These are phyloP conservation scores for Begonia masoniana DNA, from an alignment of 306 rosid species.

Conservation along the genomic window DNA sequence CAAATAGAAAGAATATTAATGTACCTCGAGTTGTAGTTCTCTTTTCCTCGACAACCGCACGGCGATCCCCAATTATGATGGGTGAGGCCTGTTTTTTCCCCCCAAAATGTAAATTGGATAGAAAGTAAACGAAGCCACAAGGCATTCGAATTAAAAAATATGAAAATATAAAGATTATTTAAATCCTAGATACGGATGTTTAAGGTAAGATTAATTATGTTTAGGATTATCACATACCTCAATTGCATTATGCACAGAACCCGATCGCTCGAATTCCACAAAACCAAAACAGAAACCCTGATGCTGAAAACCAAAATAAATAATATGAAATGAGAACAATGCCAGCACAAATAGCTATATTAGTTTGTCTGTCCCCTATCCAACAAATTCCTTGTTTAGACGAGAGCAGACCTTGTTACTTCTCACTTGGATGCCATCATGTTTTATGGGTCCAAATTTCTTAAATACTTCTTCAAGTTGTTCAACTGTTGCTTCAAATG, in stretches of 20 bases:
- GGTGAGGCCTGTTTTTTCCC: slow-evolving; percentile 41
- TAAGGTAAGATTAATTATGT: not conserved
- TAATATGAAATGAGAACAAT: no score
- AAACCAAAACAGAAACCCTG: slow-evolving; percentile 97
- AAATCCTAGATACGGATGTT: not conserved
- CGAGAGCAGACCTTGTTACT: slow-evolving; percentile 49
- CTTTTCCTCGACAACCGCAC: slow-evolving; percentile 79
- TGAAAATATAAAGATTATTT: not conserved
- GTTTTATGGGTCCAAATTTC: slow-evolving; percentile 87
- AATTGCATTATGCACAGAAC: slow-evolving; percentile 46
- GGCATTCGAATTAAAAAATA: slow-evolving; percentile 10
- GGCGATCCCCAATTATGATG: slow-evolving; percentile 56
- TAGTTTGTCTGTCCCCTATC: no score
- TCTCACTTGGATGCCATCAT: slow-evolving; percentile 90
- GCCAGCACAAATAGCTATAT: no score
- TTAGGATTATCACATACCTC: slow-evolving; percentile 4
- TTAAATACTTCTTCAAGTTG: slow-evolving; percentile 80
- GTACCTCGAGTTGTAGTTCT: slow-evolving; percentile 90
- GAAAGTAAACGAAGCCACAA: no score
- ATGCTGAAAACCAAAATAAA: slow-evolving; percentile 25
- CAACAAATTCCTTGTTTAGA: no score
- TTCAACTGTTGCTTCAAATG: slow-evolving; percentile 72
- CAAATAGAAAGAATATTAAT: not conserved
- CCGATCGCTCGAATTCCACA: slow-evolving; percentile 72
- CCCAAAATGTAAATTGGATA: no score